A percentile compares a stretch with the other conserved stretches of the same genome.
phyloP scores from a whole-genome alignment of 306 rosid genomes.

The Sesbania bispinosa region DNA sequence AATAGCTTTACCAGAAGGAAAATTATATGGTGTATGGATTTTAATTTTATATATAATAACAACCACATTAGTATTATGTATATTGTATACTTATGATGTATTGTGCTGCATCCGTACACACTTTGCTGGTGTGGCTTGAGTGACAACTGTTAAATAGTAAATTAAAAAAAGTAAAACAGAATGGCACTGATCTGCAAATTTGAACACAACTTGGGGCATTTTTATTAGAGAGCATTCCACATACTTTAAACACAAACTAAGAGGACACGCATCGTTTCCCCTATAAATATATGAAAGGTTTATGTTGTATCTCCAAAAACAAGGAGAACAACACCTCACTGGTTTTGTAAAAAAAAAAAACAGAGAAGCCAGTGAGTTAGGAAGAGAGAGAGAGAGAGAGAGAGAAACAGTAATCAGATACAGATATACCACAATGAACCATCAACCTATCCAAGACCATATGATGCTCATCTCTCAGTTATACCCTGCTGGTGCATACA shows the following conservation, averaged over 20 bases:
- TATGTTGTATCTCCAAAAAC: slow-evolving; percentile 38
- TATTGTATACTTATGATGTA: no score
- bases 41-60: no score
- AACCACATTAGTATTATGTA: no score
- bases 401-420: no score
- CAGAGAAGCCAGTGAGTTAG: slow-evolving; percentile 10
- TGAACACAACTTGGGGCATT: neutral
- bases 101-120: no score
- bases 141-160: no score
- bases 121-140: no score
- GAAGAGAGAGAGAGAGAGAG: neutral
- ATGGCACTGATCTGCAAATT: slow-evolving; percentile 26
- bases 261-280: slow-evolving; percentile 24
- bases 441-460: slow-evolving; percentile 40
- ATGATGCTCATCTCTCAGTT: slow-evolving; percentile 56
- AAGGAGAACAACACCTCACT: slow-evolving; percentile 32
- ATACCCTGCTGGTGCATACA: slow-evolving; percentile 48
- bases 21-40: no score
- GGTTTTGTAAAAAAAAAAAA: neutral
- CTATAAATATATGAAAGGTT: slow-evolving; percentile 53
- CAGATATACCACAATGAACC: slow-evolving; percentile 37
- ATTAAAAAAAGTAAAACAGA: no score
- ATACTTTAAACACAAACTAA: slow-evolving; percentile 2
- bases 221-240: no score
- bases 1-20: no score